phyloP scores from a whole-genome alignment of 2,329 filamentous ascomycete species.

The Alternaria solani region DNA sequence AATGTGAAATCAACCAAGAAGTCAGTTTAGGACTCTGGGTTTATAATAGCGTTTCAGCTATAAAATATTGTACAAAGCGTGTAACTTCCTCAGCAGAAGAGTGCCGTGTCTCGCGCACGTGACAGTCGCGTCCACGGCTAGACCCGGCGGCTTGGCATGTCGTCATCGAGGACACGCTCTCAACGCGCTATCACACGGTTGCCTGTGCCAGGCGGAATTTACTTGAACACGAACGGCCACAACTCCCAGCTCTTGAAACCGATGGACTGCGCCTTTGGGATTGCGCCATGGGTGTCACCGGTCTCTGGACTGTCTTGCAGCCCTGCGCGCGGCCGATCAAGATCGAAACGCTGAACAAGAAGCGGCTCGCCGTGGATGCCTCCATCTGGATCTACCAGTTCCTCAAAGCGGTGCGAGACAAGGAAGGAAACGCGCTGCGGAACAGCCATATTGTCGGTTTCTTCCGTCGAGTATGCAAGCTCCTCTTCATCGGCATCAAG shows the following conservation, averaged over 20 bases:
- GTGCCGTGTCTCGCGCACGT: not conserved
- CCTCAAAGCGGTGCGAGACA: slow-evolving; percentile 96
- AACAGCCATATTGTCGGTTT: slow-evolving; percentile 98
- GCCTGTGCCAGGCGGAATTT: slow-evolving; percentile 2
- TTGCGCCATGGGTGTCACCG: slow-evolving; percentile 87
- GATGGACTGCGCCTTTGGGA: slow-evolving; percentile 24
- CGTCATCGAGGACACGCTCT: slow-evolving; percentile 27
- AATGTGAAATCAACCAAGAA: not conserved
- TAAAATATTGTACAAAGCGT: not conserved
- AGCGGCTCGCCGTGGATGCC: slow-evolving; percentile 94
- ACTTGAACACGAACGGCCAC: not conserved
- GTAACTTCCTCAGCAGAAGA: not conserved
- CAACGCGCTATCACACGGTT: slow-evolving; percentile 33
- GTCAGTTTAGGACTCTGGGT: not conserved
- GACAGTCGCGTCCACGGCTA: not conserved
- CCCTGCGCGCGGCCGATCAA: slow-evolving; percentile 96
- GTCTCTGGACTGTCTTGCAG: slow-evolving; percentile 95
- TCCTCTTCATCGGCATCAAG: slow-evolving; percentile 94
- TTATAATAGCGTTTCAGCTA: not conserved
- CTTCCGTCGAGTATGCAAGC: slow-evolving; percentile 97
- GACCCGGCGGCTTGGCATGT: slow-evolving; percentile 16
- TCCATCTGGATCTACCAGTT: slow-evolving; percentile 99
- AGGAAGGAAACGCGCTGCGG: slow-evolving; percentile 94
- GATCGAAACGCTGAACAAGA: slow-evolving; percentile 93
- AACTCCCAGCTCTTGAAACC: not conserved